Percentiles rank a stretch among this genome's conserved stretches.
Evolutionary conservation across 768 basidiomycete species (phyloP).

Genomic region (Kwoniella pini): DNA sequence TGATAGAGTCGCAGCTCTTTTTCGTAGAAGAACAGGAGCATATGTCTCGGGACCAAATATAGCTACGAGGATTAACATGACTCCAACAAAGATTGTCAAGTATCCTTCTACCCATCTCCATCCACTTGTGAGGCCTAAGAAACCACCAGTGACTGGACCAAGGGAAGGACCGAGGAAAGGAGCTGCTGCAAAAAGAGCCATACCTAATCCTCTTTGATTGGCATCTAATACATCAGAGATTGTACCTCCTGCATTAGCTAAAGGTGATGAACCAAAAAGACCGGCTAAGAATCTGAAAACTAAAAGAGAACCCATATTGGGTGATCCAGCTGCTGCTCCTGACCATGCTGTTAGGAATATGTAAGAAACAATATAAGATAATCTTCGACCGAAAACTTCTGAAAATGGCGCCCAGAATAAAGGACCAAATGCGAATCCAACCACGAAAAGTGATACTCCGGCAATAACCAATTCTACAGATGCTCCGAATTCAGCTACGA

Average conservation of each 20-base stretch:
- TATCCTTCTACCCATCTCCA: slow-evolving; percentile 54
- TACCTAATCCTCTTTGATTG: slow-evolving; percentile 50
- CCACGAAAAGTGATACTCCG: slow-evolving; percentile 53
- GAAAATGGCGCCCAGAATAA: slow-evolving; percentile 53
- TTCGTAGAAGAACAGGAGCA: slow-evolving; percentile 49
- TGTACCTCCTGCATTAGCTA: slow-evolving; percentile 56
- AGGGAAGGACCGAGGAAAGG: slow-evolving; percentile 51
- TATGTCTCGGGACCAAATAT: slow-evolving; percentile 53
- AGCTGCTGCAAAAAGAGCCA: slow-evolving; percentile 52
- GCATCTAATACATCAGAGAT: slow-evolving; percentile 52
- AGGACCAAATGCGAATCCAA: slow-evolving; percentile 47
- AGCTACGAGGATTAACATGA: slow-evolving; percentile 39
- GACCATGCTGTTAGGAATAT: slow-evolving; percentile 53
- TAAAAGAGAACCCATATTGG: slow-evolving; percentile 54
- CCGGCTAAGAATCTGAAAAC: slow-evolving; percentile 56
- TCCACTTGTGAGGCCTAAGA: slow-evolving; percentile 53
- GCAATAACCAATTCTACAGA: slow-evolving; percentile 38
- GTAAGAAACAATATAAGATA: slow-evolving; percentile 55
- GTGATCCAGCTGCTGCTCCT: slow-evolving; percentile 52
- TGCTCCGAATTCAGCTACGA: slow-evolving; percentile 34
- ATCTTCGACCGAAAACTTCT: slow-evolving; percentile 55
- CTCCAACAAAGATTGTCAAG: slow-evolving; percentile 55
- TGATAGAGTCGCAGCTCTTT: slow-evolving; percentile 44
- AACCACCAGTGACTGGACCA: slow-evolving; percentile 56
- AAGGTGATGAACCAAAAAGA: slow-evolving; percentile 53